phyloP scores from a whole-genome alignment of 139 green algal genomes.

The Desmodesmus armatus region DNA sequence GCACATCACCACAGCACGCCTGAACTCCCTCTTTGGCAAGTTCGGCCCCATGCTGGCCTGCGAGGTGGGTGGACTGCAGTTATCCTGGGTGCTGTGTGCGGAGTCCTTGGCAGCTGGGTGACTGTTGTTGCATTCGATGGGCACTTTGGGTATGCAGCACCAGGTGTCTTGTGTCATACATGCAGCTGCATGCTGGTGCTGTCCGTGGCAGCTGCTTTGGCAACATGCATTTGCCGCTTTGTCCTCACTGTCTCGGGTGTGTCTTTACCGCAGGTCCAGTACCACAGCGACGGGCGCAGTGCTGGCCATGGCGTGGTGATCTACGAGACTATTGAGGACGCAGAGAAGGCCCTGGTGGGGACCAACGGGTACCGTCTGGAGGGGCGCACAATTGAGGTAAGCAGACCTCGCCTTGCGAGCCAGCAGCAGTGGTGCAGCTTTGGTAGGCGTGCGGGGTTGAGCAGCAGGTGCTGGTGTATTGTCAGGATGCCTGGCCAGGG shows the following conservation, averaged over 20 bases:
- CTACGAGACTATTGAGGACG: constrained; percentile 50
- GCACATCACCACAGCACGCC: constrained; percentile 49
- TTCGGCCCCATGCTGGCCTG: constrained; percentile 52
- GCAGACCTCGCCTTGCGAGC: no score
- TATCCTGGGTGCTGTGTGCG: background rate
- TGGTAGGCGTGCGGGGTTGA: no score
- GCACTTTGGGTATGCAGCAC: background rate
- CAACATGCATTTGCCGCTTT: background rate
- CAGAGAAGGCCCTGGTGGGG: constrained; percentile 35
- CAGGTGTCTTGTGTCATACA: no score
- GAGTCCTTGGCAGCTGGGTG: background rate
- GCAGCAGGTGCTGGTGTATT: no score
- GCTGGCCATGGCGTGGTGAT: constrained; percentile 46
- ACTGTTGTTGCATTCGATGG: background rate
- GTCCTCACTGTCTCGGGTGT: no score
- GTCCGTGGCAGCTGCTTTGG: no score
- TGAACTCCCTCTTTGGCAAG: constrained; percentile 41
- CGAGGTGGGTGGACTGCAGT: constrained; percentile 43
- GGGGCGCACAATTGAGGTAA: constrained; percentile 48
- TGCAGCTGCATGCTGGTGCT: background rate
- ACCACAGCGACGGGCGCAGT: constrained; percentile 47
- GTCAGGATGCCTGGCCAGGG: no score
- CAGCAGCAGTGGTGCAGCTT: no score
- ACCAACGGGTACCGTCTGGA: constrained; percentile 48
- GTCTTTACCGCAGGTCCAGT: constrained; percentile 42